Evolutionary conservation across 1,284 basidiomycete species (phyloP), one percentile per base, ranked within the genome.

Genomic region (Puccinia hordei): DNA sequence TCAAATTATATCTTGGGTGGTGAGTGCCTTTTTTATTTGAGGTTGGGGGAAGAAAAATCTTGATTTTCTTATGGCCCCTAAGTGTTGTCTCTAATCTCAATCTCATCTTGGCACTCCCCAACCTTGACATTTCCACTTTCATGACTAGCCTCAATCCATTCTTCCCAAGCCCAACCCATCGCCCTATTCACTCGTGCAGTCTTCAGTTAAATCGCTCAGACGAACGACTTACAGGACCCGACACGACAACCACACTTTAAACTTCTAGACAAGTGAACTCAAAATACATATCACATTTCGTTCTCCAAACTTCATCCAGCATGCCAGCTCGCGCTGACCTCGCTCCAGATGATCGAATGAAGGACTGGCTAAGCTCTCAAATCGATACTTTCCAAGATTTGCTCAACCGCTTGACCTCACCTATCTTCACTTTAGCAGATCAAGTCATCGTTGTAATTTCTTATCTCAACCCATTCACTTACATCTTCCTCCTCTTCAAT

Each of bases 381-480:
- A 72, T 72, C 69, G 69, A 72, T n/a, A 38, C 46, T 72, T 33
- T 72, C 30, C 69, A 72, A 38, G 30, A 55, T n/a, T 51, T 53
- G 38, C 51, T 72, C 30, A 38, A 55, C 22, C 46, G 49, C 51
- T 51, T 72, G n/a, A 19, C 49, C 33, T n/a, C 22, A 22, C 51
- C 69, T 24, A 2, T 72, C 46, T 55, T 72, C 51, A 19, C 75
- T 22, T 2, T 69, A 13, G 57, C 66, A 44, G 33, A 57, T 41
- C 75, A 53, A 27, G 49, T 46, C 22, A 35, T 59, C 35, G 57
- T 68, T 38, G 15, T 78, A 41, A 33, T 78, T n/a, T 69, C 65
- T 22, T 66, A 57, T 38, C 38, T 78, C 3, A 68, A 78, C 65
- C 44, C 63, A 5, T 68, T 65, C 8, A 66, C 65, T 24, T 68